A percentile compares a stretch with the other conserved stretches of the same genome.
Evolutionary conservation across 73 alveolate genomes (phyloP).

Genomic region (Paramecium caudatum): DNA sequence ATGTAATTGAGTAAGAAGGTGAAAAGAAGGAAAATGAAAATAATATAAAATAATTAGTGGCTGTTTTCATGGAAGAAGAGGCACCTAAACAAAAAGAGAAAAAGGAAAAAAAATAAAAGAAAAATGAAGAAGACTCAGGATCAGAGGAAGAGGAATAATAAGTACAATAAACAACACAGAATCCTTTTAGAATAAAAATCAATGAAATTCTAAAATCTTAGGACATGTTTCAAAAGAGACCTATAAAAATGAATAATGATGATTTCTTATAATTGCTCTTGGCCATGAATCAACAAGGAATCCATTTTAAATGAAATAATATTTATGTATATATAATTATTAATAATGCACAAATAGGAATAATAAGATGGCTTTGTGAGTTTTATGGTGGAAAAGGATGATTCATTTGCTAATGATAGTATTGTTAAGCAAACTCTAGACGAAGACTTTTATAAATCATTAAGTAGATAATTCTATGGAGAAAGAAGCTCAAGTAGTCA

Average conservation of each 20-base stretch:
- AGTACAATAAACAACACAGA: not conserved
- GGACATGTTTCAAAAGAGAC: conserved; percentile 37
- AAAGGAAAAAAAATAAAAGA: not conserved
- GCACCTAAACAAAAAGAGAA: not conserved
- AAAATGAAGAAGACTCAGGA: not conserved
- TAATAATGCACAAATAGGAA: not conserved
- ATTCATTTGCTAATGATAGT: not conserved
- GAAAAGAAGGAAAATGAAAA: not conserved
- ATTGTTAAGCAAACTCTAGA: not conserved
- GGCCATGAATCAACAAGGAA: not conserved
- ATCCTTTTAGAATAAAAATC: conserved; percentile 5
- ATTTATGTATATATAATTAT: not conserved
- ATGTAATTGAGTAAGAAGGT: conserved; percentile 17
- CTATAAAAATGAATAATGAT: conserved; percentile 51
- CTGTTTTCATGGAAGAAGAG: not conserved
- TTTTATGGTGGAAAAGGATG: conserved; percentile 45
- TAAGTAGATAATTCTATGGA: conserved; percentile 61
- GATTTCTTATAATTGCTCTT: conserved; percentile 26
- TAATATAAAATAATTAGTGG: not conserved
- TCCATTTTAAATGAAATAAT: conserved; percentile 53
- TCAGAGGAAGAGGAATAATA: not conserved
- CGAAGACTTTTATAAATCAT: conserved; percentile 43
- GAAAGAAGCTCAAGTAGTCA: not conserved
- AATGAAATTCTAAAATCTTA: not conserved
- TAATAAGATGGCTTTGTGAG: conserved; percentile 48